phyloP scores from a whole-genome alignment of 169 alveolate species.

The Plasmodium chabaudi region DNA sequence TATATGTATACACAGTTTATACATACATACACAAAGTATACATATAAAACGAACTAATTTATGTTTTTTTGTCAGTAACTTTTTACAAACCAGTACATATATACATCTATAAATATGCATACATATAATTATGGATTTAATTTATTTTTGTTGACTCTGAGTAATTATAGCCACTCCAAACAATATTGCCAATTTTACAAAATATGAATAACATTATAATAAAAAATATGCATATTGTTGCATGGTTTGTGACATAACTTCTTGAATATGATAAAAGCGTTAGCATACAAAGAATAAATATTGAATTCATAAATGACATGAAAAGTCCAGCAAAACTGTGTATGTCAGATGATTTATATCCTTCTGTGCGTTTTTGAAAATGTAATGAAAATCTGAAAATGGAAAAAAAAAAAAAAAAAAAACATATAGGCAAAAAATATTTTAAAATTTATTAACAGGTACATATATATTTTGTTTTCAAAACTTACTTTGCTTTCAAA shows the following conservation, averaged over 20 bases:
- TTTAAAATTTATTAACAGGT: too few relatives aligned
- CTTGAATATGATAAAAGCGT: slow-evolving; percentile 22
- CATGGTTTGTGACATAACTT: slow-evolving; percentile 38
- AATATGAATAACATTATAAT: slow-evolving; percentile 16
- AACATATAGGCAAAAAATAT: background rate
- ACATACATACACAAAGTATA: too few relatives aligned
- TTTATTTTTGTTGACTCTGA: too few relatives aligned
- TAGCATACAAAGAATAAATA: slow-evolving; percentile 19
- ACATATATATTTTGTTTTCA: too few relatives aligned
- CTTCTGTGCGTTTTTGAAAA: slow-evolving; percentile 23
- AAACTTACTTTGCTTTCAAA: slow-evolving; percentile 55
- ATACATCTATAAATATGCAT: too few relatives aligned
- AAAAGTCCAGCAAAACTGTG: slow-evolving; percentile 40
- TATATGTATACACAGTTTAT: too few relatives aligned
- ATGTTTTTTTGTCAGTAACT: too few relatives aligned
- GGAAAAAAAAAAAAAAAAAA: background rate
- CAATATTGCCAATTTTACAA: slow-evolving; percentile 3
- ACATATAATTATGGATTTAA: too few relatives aligned
- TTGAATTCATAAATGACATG: slow-evolving; percentile 52
- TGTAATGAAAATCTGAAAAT: slow-evolving; percentile 23
- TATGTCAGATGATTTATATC: slow-evolving; percentile 36
- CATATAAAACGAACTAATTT: too few relatives aligned
- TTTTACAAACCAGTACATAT: too few relatives aligned
- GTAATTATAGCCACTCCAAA: too few relatives aligned
- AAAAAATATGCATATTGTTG: slow-evolving; percentile 31